phyloP scores from a whole-genome alignment of 2,329 filamentous ascomycete species.

The Lachnellula arida region DNA sequence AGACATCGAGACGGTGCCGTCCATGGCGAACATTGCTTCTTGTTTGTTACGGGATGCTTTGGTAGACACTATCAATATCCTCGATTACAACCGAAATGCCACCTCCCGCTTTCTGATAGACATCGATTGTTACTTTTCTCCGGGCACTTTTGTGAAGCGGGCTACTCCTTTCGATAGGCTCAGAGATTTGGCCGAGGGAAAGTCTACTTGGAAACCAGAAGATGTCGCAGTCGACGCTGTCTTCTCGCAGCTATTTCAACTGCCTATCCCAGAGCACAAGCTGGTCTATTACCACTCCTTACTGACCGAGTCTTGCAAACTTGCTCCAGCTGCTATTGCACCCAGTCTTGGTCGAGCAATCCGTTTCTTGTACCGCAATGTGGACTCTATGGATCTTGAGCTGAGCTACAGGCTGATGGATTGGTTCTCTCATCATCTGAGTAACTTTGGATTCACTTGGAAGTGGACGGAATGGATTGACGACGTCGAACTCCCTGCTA shows the following conservation, averaged over 20 bases:
- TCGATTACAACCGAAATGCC: conserved; percentile 87
- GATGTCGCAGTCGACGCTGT: conserved; percentile 96
- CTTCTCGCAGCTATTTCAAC: conserved; percentile 88
- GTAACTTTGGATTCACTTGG: conserved; percentile 99
- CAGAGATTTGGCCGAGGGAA: conserved; percentile 58
- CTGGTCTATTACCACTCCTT: conserved; percentile 95
- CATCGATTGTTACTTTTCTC: conserved; percentile 88
- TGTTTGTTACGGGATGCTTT: conserved; percentile 81
- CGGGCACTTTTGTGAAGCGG: conserved; percentile 86
- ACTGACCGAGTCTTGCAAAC: conserved; percentile 91
- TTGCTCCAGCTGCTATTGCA: conserved; percentile 92
- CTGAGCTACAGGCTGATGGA: conserved; percentile 84
- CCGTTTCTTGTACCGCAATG: conserved; percentile 79
- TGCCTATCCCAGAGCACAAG: conserved; percentile 86
- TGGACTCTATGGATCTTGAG: conserved; percentile 81
- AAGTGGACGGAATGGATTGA: conserved; percentile 98
- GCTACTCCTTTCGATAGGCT: conserved; percentile 90
- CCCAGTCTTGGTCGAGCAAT: conserved; percentile 92
- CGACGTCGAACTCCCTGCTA: conserved; percentile 69
- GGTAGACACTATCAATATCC: conserved; percentile 86
- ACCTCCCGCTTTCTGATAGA: conserved; percentile 89
- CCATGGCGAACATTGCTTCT: conserved; percentile 68
- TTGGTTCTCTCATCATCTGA: conserved; percentile 97
- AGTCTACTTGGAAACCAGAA: conserved; percentile 91
- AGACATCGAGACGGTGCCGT: conserved; percentile 83